Evolutionary conservation across 306 rosid genomes (phyloP).

Genomic region (Inga laurina): DNA sequence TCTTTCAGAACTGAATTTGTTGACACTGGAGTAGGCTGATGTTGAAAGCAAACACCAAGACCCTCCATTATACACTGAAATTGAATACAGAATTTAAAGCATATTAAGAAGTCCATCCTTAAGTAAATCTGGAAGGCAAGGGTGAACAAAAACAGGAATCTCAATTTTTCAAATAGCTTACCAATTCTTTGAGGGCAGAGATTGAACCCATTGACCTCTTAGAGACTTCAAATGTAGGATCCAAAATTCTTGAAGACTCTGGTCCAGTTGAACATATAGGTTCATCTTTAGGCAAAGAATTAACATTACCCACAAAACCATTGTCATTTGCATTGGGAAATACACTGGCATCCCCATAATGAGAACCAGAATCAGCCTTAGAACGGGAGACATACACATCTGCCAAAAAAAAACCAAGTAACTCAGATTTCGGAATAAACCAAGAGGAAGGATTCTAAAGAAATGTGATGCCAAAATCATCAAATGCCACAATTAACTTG

Average conservation of each 20-base stretch:
- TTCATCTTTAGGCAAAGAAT: constrained; percentile 55
- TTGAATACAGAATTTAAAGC: constrained; percentile 32
- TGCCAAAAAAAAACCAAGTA: constrained; percentile 25
- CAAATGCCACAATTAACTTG: background rate
- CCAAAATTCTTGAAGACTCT: constrained; percentile 50
- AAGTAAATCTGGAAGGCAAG: background rate
- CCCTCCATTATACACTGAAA: constrained; percentile 84
- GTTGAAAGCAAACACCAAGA: constrained; percentile 65
- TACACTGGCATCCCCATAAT: constrained; percentile 57
- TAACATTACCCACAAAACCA: constrained; percentile 48
- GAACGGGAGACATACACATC: constrained; percentile 69
- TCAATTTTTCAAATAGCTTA: constrained; percentile 35
- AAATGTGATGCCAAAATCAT: background rate
- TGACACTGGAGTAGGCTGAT: constrained; percentile 55
- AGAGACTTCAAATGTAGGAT: constrained; percentile 50
- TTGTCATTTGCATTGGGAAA: constrained; percentile 59
- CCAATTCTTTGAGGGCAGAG: constrained; percentile 77
- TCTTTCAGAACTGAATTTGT: constrained; percentile 63
- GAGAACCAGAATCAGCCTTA: constrained; percentile 64
- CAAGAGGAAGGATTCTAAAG: background rate
- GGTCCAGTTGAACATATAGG: constrained; percentile 43
- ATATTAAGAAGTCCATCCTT: constrained; percentile 21
- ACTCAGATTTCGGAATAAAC: background rate
- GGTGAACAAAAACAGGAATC: background rate
- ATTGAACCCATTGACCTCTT: constrained; percentile 51